Percentiles rank a stretch among this genome's conserved stretches.
Conservation (phyloP, 371 early-diverging fungal species). For the Mucor lusitanicus region DNA sequence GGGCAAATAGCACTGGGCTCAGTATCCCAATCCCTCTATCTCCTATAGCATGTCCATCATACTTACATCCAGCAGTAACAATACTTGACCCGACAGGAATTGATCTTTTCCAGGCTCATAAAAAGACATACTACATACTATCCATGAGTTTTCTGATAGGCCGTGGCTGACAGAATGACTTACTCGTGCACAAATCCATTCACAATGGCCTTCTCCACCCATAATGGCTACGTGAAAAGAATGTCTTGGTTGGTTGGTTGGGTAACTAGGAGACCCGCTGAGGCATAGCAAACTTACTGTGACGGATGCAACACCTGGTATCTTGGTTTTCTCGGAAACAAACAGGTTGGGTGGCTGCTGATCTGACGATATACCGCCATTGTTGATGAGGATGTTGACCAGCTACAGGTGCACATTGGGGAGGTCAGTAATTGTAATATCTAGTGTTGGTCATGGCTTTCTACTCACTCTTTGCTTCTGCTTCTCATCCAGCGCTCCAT, state of each 20-base stretch:
- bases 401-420: background rate
- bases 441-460: no score
- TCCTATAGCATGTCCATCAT: no score
- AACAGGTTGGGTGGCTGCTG: background rate
- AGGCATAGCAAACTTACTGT: no score
- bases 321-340: background rate
- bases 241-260: no score
- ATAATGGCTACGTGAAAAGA: slow-evolving; percentile 27
- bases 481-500: background rate
- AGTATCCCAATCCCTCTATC: no score
- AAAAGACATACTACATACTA: slow-evolving; percentile 36
- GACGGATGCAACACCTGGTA: slow-evolving; percentile 6
- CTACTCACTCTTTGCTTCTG: slow-evolving; percentile 2
- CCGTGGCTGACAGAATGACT: background rate
- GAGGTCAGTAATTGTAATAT: background rate
- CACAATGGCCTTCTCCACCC: slow-evolving; percentile 31
- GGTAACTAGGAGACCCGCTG: no score
- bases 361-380: slow-evolving; percentile 14
- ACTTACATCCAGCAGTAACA: slow-evolving; percentile 48
- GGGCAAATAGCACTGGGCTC: slow-evolving; percentile 33
- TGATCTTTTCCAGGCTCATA: slow-evolving; percentile 51
- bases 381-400: slow-evolving; percentile 9
- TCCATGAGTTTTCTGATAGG: no score
- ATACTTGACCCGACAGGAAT: slow-evolving; percentile 62
- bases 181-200: slow-evolving; percentile 46